Evolutionary conservation across 768 basidiomycete species (phyloP).

Genomic region (Polyporus arcularius): DNA sequence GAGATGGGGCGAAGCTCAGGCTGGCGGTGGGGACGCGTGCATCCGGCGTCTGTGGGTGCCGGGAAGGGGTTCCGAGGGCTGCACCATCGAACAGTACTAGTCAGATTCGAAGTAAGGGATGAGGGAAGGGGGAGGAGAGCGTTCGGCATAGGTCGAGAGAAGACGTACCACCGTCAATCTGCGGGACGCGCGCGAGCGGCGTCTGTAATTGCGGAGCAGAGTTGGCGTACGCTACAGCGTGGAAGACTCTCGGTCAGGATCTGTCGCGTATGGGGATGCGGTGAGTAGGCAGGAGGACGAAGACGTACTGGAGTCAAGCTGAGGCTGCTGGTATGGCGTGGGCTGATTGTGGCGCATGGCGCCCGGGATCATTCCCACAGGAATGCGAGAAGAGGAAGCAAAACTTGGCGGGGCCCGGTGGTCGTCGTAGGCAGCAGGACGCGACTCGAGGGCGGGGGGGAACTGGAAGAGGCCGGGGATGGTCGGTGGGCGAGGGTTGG

Average conservation of each 20-base stretch:
- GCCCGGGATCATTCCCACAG: not conserved
- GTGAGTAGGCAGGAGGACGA: not conserved
- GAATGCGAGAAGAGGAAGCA: not conserved
- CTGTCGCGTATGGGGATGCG: not conserved
- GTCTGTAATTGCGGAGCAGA: too few relatives aligned
- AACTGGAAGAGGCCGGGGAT: conserved; percentile 18
- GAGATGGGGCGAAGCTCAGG: too few relatives aligned
- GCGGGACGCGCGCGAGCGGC: too few relatives aligned
- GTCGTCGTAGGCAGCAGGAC: not conserved
- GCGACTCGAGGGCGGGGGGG: conserved; percentile 12
- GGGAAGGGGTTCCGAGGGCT: not conserved
- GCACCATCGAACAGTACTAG: not conserved
- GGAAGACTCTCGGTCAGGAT: too few relatives aligned
- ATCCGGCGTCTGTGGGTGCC: not conserved
- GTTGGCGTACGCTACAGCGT: too few relatives aligned
- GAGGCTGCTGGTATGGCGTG: not conserved
- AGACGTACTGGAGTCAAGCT: not conserved
- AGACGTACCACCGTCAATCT: too few relatives aligned
- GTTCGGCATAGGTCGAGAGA: too few relatives aligned
- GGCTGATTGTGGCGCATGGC: not conserved
- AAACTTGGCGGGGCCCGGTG: not conserved
- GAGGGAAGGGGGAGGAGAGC: too few relatives aligned
- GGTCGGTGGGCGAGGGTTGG: not conserved
- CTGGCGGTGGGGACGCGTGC: not conserved
- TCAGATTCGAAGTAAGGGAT: not conserved